Conservation (phyloP, 345 rosid genomes). For the Linum tenue region DNA sequence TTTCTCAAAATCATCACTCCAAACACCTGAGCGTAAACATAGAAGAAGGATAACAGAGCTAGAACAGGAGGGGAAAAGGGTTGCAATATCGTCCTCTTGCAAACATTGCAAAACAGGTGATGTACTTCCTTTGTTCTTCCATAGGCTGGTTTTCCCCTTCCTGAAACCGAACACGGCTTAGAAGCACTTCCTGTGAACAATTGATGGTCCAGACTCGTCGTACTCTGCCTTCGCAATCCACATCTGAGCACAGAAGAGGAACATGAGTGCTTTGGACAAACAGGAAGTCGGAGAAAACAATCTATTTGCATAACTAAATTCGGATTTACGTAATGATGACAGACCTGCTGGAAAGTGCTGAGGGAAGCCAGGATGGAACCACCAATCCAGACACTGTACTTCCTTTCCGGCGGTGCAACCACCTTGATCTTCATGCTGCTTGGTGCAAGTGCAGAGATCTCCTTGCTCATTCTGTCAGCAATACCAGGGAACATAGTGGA, state of each 20-base stretch:
- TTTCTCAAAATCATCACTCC: constrained; percentile 34
- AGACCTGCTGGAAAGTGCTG: constrained; percentile 94
- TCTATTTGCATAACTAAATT: background rate
- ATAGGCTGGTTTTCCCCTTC: constrained; percentile 12
- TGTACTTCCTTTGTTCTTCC: constrained; percentile 14
- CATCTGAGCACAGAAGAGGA: constrained; percentile 44
- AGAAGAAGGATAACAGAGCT: constrained; percentile 22
- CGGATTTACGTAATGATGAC: background rate
- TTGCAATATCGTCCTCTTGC: constrained; percentile 2
- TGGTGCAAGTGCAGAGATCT: constrained; percentile 82
- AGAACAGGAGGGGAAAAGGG: constrained; percentile 16
- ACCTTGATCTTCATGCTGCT: constrained; percentile 19
- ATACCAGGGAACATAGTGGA: constrained; percentile 88
- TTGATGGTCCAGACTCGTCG: constrained; percentile 89
- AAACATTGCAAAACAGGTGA: background rate
- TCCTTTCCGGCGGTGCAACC: constrained; percentile 47
- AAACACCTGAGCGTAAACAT: constrained; percentile 24
- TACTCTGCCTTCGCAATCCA: constrained; percentile 94
- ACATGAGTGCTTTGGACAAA: background rate
- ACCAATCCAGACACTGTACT: constrained; percentile 92
- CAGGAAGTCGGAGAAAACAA: background rate
- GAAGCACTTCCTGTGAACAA: constrained; percentile 93
- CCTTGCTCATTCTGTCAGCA: constrained; percentile 91
- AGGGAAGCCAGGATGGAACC: constrained; percentile 89
- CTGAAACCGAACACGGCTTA: constrained; percentile 20